Evolutionary conservation across 306 rosid genomes (phyloP), one percentile per base, ranked within the genome.

Genomic region (Oemleria cerasiformis): DNA sequence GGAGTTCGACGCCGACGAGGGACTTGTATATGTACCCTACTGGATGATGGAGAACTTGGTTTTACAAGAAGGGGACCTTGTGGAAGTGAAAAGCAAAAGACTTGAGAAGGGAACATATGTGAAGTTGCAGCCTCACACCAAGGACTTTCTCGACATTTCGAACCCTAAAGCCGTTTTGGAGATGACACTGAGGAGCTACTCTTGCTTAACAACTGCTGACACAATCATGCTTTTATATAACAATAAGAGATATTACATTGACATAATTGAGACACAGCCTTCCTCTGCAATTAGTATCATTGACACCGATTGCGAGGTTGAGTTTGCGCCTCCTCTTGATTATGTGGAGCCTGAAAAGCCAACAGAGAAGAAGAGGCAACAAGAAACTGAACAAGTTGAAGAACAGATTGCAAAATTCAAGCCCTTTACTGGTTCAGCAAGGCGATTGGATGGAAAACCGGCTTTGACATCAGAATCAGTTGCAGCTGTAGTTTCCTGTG

Each of bases 21-120:
- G 80, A 4, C 14, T 7, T 8, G 34, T 53, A 11, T 34, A 23
- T 56, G 6, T 77, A 34, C 80, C 76, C 0, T 6, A 17, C 17
- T 77, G 80, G 80, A 54, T 71, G 60, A 70, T 77, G 72, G 5
- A 51, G 34, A 77, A 70, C 41, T 5, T 77, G 75, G 17, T 50
- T 5, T 65, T 63, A 17, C 8, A 38, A 63, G 67, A 63, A 0
- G 76, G 54, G 4, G 54, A 51, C 14, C 13, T 44, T 9, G 60
- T 71, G 34, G 5, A 8, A 12, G 10, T 77, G 42, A 57, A 63
- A 41, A 77, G 20, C 53, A 20, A 20, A 8, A 42, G 62, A 16
- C 76, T 71, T 9, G 42, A 1, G 3, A 77, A 71, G 54, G 81
- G 60, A 10, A 70, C 23, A 3, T 59, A 16, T 20, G 50, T 77